Evolutionary conservation across 306 rosid genomes (phyloP).

Genomic region (Corylus heterophylla): DNA sequence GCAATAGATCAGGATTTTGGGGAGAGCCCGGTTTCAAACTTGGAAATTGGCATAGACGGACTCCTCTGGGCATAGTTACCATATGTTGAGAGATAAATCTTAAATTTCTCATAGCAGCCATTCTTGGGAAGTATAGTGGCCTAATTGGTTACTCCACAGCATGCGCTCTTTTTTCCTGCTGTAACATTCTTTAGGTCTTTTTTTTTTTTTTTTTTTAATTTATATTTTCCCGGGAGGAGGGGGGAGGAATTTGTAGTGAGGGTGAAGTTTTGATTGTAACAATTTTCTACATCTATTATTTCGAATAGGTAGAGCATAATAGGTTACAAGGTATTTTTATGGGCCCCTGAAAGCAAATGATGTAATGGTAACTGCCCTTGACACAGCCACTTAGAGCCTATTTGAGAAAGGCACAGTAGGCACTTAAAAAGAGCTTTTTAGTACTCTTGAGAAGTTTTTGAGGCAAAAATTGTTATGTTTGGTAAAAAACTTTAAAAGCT

Average conservation of each 20-base stretch:
- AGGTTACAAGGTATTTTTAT: constrained; percentile 3
- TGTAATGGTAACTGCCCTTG: constrained; percentile 10
- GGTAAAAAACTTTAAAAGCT: too few relatives aligned
- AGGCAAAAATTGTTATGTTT: too few relatives aligned
- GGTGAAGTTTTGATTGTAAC: neutral
- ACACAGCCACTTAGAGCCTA: too few relatives aligned
- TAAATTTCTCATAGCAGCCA: constrained; percentile 1
- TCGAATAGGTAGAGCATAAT: neutral
- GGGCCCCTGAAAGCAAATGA: constrained; percentile 9
- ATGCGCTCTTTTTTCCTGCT: constrained; percentile 1
- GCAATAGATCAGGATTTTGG: constrained; percentile 44
- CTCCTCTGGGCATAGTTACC: constrained; percentile 62
- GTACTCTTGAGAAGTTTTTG: too few relatives aligned
- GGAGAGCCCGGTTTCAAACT: constrained; percentile 72
- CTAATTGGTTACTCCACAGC: neutral
- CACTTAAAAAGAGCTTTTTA: too few relatives aligned
- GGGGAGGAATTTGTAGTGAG: neutral
- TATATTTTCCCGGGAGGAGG: neutral
- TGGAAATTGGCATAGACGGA: constrained; percentile 74
- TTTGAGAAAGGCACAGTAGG: too few relatives aligned
- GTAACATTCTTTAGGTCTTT: neutral
- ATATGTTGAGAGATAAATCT: constrained; percentile 1
- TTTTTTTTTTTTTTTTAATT: neutral
- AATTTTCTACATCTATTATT: constrained; percentile 4
- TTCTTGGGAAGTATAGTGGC: neutral